A percentile compares a stretch with the other conserved stretches of the same genome.
Conservation (phyloP, 73 alveolate species). For the Symbiodinium pilosum region DNA sequence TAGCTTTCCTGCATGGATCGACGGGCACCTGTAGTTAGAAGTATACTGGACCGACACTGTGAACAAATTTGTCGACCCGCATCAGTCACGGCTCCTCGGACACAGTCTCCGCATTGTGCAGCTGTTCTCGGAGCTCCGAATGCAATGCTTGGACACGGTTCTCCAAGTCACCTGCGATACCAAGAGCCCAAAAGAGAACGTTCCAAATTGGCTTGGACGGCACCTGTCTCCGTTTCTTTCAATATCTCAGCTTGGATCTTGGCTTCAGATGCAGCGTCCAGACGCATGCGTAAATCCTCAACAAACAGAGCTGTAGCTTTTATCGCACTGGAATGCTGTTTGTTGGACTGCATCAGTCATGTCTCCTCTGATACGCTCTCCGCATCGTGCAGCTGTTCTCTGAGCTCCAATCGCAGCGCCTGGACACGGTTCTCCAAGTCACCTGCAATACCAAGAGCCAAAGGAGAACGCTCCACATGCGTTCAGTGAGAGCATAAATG, state of each 20-base stretch:
- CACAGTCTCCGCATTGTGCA: too few relatives aligned
- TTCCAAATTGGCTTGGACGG: neutral
- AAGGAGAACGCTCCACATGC: neutral
- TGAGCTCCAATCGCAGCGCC: slow-evolving; percentile 51
- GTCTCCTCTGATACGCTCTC: too few relatives aligned
- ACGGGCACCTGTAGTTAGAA: too few relatives aligned
- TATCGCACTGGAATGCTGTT: too few relatives aligned
- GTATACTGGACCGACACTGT: too few relatives aligned
- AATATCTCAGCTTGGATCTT: slow-evolving; percentile 57
- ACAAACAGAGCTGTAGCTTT: too few relatives aligned
- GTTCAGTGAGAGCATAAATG: neutral
- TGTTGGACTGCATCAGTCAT: too few relatives aligned
- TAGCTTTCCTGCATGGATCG: too few relatives aligned
- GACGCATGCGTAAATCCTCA: slow-evolving; percentile 67
- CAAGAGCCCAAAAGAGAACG: neutral
- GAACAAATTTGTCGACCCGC: too few relatives aligned
- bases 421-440: slow-evolving; percentile 58
- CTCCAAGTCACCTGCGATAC: slow-evolving; percentile 48
- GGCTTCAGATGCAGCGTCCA: slow-evolving; percentile 71
- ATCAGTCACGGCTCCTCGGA: too few relatives aligned
- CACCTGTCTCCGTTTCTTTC: slow-evolving; percentile 46
- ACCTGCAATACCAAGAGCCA: neutral
- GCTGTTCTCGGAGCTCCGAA: slow-evolving; percentile 59
- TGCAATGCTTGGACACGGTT: slow-evolving; percentile 47
- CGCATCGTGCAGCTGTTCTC: too few relatives aligned